Evolutionary conservation across 2,329 filamentous ascomycete genomes (phyloP), one percentile per base, ranked within the genome.

Genomic region (Sporothrix brasiliensis): DNA sequence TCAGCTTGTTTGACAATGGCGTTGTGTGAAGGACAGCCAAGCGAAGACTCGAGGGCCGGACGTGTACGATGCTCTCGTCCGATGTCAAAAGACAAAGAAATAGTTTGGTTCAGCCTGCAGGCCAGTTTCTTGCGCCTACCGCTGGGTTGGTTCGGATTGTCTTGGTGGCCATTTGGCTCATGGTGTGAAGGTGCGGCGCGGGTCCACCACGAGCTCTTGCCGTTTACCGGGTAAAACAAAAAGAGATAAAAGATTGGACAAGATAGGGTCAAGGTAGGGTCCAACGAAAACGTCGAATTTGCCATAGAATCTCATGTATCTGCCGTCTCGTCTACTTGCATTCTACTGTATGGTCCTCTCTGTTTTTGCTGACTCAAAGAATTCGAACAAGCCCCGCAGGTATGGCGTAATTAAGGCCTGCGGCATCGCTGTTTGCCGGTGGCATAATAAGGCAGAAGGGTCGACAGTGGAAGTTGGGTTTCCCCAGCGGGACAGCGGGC

Each of bases 141-240:
- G 39, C n/a, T 24, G 39, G 39, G 16, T 47, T 47, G 58, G 58
- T 39, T 61, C 58, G 39, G n/a, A 61, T 61, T 47, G 39, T 39
- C 16, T 44, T 41, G 58, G 39, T 3, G 11, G 9, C 39, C 39
- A 61, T 61, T 61, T 61, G 58, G 44, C 41, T 49, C 41, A 65
- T 50, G 60, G n/a, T 24, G 21, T 50, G 60, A 49, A 65, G 60
- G 11, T 61, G 39, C 58, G 24, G 58, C 10, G 39, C 58, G 39
- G 58, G 44, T 24, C 58, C 58, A n/a, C 27, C 27, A n/a, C 39
- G 58, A 14, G n/a, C 11, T 44, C 11, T 65, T 44, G 41, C 41
- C 16, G 60, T 30, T 65, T 49, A 49, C 41, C 60, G 60, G 60
- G 44, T 49, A 30, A 65, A 50, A 65, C 21, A 14, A 21, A 30